Percentiles rank a stretch among this genome's conserved stretches.
Evolutionary conservation across 768 basidiomycete species (phyloP).

Genomic region (Sutorius australiensis): DNA sequence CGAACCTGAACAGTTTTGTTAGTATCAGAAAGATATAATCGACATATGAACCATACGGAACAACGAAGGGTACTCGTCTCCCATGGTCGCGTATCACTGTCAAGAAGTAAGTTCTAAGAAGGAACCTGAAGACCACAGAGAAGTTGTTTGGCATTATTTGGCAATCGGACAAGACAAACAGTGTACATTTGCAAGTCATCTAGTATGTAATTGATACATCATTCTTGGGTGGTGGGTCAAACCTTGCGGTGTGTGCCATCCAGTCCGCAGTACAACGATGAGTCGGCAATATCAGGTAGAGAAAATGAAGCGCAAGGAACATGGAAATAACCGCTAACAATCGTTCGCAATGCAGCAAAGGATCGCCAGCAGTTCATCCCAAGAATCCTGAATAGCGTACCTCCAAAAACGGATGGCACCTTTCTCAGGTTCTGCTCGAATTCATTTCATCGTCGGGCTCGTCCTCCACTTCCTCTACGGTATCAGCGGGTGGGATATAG

Average conservation of each 20-base stretch:
- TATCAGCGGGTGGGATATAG: constrained; percentile 9
- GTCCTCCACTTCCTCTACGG: constrained; percentile 17
- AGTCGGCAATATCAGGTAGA: constrained; percentile 1
- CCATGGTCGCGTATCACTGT: constrained; percentile 41
- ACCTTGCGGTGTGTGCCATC: not conserved
- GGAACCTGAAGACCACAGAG: not conserved
- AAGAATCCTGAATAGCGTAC: constrained; percentile 18
- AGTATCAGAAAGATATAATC: not conserved
- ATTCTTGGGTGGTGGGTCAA: not conserved
- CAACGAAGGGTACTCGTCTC: constrained; percentile 77
- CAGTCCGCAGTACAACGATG: not conserved
- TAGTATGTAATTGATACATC: not conserved
- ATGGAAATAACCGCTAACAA: constrained; percentile 32
- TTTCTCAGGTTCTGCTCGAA: constrained; percentile 4
- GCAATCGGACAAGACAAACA: not conserved
- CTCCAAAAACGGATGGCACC: constrained; percentile 1
- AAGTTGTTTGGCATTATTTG: constrained; percentile 26
- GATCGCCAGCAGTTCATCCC: constrained; percentile 33
- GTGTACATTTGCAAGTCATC: not conserved
- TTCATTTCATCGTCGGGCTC: constrained; percentile 17
- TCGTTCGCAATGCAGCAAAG: constrained; percentile 29
- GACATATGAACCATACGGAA: constrained; percentile 53
- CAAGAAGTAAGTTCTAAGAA: not conserved
- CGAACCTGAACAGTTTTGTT: constrained; percentile 57
- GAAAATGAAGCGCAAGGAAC: constrained; percentile 12